phyloP scores from a whole-genome alignment of 805 yeast species.

The Jamesozyma piceae region DNA sequence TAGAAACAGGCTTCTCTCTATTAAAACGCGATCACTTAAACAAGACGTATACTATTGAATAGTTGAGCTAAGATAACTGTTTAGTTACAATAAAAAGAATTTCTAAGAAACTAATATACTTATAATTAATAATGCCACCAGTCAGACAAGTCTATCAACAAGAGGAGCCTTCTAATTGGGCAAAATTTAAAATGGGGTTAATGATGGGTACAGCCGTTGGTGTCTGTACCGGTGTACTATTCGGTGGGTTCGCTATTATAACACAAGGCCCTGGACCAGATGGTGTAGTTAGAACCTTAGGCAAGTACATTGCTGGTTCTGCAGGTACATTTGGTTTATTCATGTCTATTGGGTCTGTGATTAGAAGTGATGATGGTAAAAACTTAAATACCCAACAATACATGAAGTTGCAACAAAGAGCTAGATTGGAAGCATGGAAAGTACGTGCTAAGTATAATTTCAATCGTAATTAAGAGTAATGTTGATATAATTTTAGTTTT shows the following conservation, averaged over 20 bases:
- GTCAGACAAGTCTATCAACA: conserved; percentile 54
- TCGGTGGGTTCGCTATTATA: conserved; percentile 85
- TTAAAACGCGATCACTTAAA: too few relatives aligned
- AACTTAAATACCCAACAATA: conserved; percentile 9
- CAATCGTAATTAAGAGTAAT: neutral
- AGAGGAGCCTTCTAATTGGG: conserved; percentile 78
- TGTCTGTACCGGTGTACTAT: conserved; percentile 86
- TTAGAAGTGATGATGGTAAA: conserved; percentile 56
- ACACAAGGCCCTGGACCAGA: conserved; percentile 97
- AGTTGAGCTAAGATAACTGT: too few relatives aligned
- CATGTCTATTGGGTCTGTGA: conserved; percentile 92
- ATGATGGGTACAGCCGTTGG: conserved; percentile 85
- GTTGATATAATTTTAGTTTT: too few relatives aligned
- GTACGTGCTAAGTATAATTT: conserved; percentile 17
- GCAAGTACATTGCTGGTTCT: conserved; percentile 92
- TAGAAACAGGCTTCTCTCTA: too few relatives aligned
- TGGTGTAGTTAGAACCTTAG: conserved; percentile 92
- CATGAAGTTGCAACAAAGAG: conserved; percentile 22
- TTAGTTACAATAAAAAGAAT: too few relatives aligned
- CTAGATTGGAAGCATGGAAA: conserved; percentile 27
- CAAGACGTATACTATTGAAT: too few relatives aligned
- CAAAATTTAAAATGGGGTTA: conserved; percentile 96
- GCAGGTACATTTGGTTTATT: conserved; percentile 94
- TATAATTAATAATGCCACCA: conserved; percentile 42
- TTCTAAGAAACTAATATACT: neutral